Evolutionary conservation across 306 rosid species (phyloP), one percentile per base, ranked within the genome.

Genomic region (Vigna radiata): DNA sequence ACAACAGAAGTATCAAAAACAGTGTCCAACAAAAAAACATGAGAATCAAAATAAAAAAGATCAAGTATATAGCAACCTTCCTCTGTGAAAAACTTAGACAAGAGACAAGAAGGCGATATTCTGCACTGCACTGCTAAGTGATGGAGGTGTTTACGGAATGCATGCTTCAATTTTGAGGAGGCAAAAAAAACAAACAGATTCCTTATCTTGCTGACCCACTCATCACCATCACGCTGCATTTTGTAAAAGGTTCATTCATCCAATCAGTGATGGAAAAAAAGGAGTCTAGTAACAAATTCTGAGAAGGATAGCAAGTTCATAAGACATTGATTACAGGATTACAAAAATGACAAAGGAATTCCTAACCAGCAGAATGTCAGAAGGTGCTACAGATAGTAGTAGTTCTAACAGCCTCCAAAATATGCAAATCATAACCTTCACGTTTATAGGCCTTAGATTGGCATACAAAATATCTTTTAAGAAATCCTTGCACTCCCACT

Each of bases 101-200:
- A 77, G 31, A 90, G 90, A 59, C 83, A 63, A 50, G 86, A 80
- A 72, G 95, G 90, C 79, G 90, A 85, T 31, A 85, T 79, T 80
- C 79, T 89, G 91, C 87, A 86, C 67, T 87, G 89, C 16, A 78
- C 81, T 53, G 82, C 87, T 72, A 94, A 86, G 85, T 83, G 79
- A 75, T 78, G 90, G 19, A 89, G 90, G 83, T 94, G 98, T 71
- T 89, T 87, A 48, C 72, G 78, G 79, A 92, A 94, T 72, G 83
- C 83, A 49, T 83, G 77, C 88, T 89, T 92, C 77, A 69, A 88
- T 37, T 75, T 82, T 65, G 93, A 92, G 81, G 82, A 68, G 18
- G 95, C 89, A 33, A 94, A 91, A 73, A 90, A 89, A 73, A 84
- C 80, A 79, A 92, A 94, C 78, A 92, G 76, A 75, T 92, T 95